A percentile compares a stretch with the other conserved stretches of the same genome.
phyloP scores from a whole-genome alignment of 1,139 yeast species.

The Candida pseudocylindracea region DNA sequence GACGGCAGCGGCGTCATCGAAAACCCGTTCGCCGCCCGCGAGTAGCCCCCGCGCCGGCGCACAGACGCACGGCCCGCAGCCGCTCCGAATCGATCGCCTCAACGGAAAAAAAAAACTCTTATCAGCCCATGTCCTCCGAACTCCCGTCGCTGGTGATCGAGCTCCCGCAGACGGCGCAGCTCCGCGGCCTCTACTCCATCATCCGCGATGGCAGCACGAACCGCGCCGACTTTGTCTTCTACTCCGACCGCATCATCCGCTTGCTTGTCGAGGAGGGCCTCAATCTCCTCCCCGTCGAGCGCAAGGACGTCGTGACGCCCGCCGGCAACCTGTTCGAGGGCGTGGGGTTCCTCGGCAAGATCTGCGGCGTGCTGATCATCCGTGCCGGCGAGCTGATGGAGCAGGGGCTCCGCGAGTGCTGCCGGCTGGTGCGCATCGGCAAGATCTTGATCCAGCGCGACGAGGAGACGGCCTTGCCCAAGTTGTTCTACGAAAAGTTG shows the following conservation, averaged over 20 bases:
- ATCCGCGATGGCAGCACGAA: slow-evolving; percentile 62
- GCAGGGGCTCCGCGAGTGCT: slow-evolving; percentile 86
- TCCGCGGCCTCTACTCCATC: slow-evolving; percentile 69
- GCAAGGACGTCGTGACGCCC: slow-evolving; percentile 47
- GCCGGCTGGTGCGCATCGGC: slow-evolving; percentile 89
- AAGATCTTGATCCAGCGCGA: slow-evolving; percentile 92
- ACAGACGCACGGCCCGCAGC: no score
- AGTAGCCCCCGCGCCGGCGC: no score
- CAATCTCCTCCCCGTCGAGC: slow-evolving; percentile 72
- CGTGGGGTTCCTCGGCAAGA: slow-evolving; percentile 69
- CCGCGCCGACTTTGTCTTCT: slow-evolving; percentile 85
- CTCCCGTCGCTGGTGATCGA: slow-evolving; percentile 28
- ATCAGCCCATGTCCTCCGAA: background rate
- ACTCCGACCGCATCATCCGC: slow-evolving; percentile 84
- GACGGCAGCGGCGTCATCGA: slow-evolving; percentile 67
- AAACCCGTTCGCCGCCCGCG: slow-evolving; percentile 29
- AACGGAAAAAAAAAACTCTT: no score
- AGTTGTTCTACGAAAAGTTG: slow-evolving; percentile 71
- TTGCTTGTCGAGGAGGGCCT: slow-evolving; percentile 86
- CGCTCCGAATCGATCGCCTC: no score
- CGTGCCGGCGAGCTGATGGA: slow-evolving; percentile 99
- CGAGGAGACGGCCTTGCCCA: slow-evolving; percentile 70
- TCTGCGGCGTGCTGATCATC: slow-evolving; percentile 93
- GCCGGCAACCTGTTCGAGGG: slow-evolving; percentile 58
- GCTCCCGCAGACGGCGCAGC: slow-evolving; percentile 76